A percentile compares a stretch with the other conserved stretches of the same genome.
Evolutionary conservation across 2,329 filamentous ascomycete species (phyloP).

Genomic region (Coniochaeta prunicola): DNA sequence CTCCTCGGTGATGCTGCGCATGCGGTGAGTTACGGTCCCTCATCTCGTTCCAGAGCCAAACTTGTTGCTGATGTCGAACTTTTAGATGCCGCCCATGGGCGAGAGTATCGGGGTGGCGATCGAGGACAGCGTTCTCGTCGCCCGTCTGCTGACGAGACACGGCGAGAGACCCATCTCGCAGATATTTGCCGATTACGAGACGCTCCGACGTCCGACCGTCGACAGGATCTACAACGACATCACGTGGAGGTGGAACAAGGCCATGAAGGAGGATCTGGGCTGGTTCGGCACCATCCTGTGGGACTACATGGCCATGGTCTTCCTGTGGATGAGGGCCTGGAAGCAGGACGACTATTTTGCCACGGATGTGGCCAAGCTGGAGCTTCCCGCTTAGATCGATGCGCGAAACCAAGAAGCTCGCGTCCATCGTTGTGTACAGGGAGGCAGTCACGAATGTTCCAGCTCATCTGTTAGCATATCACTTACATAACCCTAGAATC

Average conservation of each 20-base stretch:
- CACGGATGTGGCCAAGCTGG: not conserved
- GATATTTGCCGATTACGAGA: constrained; percentile 38
- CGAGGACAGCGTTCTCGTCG: constrained; percentile 42
- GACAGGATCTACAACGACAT: not conserved
- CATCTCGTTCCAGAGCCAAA: not conserved
- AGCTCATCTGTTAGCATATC: too few species aligned
- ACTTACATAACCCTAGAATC: too few species aligned
- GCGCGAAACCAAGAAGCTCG: not conserved
- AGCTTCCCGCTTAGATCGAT: not conserved
- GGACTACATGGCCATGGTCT: not conserved
- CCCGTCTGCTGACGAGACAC: constrained; percentile 18
- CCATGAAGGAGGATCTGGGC: not conserved
- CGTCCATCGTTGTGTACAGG: not conserved
- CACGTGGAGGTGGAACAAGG: not conserved
- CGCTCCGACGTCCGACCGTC: constrained; percentile 14
- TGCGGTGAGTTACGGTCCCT: constrained; percentile 7
- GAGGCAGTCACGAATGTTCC: too few species aligned
- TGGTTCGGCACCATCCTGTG: not conserved
- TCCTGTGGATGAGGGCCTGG: not conserved
- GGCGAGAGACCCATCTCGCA: constrained; percentile 25
- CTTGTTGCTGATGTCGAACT: not conserved
- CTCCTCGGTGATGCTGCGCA: constrained; percentile 12
- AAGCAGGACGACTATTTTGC: not conserved
- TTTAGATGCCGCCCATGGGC: constrained; percentile 42
- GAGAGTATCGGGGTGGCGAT: constrained; percentile 44